Evolutionary conservation across 2,329 filamentous ascomycete species (phyloP).

Genomic region (Cercospora berteroae): DNA sequence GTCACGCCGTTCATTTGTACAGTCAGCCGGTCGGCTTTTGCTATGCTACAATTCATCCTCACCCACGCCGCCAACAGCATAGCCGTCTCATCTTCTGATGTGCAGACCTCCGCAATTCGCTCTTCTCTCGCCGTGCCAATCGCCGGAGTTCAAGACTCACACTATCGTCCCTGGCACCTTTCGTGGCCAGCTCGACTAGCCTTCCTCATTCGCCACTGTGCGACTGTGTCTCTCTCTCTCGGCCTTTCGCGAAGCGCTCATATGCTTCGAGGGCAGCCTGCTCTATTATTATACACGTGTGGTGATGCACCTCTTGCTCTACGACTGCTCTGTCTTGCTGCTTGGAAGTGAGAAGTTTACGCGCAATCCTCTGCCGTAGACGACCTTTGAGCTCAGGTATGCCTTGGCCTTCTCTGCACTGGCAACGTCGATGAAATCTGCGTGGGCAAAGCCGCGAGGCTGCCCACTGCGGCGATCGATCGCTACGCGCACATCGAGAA

Average conservation of each 20-base stretch:
- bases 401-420: slow-evolving; percentile 63
- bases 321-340: neutral
- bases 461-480: slow-evolving; percentile 78
- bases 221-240: neutral
- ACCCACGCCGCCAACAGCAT: neutral
- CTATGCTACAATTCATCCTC: slow-evolving; percentile 2
- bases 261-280: neutral
- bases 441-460: slow-evolving; percentile 80
- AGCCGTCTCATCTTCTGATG: neutral
- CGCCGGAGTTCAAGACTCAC: neutral
- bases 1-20: neutral
- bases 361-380: slow-evolving; percentile 66
- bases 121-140: neutral
- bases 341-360: slow-evolving; percentile 56
- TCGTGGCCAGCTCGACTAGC: neutral
- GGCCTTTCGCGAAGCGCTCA: neutral
- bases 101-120: neutral
- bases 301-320: neutral
- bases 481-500: slow-evolving; percentile 75
- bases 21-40: neutral
- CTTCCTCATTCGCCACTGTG: neutral
- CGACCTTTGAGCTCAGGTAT: slow-evolving; percentile 53
- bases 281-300: neutral
- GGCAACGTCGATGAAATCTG: slow-evolving; percentile 69
- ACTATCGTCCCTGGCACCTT: neutral